A percentile compares a stretch with the other conserved stretches of the same genome.
phyloP scores from a whole-genome alignment of 805 yeast genomes.

The Ogataea degrootiae region DNA sequence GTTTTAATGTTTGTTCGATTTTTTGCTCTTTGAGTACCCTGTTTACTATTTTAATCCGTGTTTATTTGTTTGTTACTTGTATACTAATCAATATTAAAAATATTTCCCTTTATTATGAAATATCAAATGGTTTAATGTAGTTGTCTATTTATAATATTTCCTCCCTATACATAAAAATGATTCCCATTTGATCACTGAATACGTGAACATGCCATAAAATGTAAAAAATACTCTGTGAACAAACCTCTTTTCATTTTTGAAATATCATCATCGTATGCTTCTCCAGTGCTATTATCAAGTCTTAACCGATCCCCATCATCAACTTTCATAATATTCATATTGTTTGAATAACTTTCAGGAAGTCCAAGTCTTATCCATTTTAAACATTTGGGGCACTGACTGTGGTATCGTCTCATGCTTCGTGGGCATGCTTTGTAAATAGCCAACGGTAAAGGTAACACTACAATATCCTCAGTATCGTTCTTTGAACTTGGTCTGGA shows the following conservation, averaged over 20 bases:
- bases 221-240: constrained; percentile 21
- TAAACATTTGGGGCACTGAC: constrained; percentile 20
- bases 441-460: constrained; percentile 16
- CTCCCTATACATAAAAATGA: too few relatives aligned
- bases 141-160: too few relatives aligned
- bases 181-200: background rate
- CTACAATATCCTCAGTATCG: constrained; percentile 3
- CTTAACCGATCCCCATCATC: too few relatives aligned
- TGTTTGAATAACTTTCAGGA: constrained; percentile 4
- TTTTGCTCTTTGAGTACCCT: background rate
- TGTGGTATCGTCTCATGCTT: constrained; percentile 16
- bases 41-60: background rate
- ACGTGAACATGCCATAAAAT: constrained; percentile 15
- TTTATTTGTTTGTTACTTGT: background rate
- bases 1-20: background rate
- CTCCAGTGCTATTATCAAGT: too few relatives aligned
- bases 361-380: constrained; percentile 20
- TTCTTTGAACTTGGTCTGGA: background rate
- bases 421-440: constrained; percentile 13
- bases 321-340: too few relatives aligned
- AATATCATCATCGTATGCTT: background rate
- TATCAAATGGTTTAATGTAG: too few relatives aligned
- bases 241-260: constrained; percentile 10
- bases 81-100: too few relatives aligned
- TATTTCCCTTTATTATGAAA: too few relatives aligned